Percentiles rank a stretch among this genome's conserved stretches.
Evolutionary conservation across 768 basidiomycete genomes (phyloP).

Genomic region (Pholiota molesta): DNA sequence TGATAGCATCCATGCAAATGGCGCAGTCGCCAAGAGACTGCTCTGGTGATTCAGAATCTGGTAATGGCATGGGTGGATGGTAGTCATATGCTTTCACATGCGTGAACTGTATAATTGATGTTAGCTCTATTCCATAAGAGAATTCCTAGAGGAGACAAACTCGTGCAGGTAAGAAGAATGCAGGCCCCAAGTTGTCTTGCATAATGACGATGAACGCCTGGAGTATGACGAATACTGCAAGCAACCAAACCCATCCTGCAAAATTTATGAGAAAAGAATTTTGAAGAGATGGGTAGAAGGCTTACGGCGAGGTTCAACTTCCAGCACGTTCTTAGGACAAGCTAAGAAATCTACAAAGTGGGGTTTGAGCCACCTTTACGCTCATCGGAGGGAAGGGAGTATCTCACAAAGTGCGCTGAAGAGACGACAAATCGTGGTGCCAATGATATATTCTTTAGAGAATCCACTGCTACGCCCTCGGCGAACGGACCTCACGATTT

Average conservation of each 20-base stretch:
- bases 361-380: constrained; percentile 1
- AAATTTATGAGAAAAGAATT: background rate
- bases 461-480: constrained; percentile 75
- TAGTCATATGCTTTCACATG: constrained; percentile 75
- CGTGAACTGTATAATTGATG: constrained; percentile 47
- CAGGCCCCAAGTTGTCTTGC: constrained; percentile 77
- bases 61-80: constrained; percentile 74
- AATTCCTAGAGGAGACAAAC: constrained; percentile 40
- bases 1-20: constrained; percentile 91
- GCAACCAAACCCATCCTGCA: constrained; percentile 65
- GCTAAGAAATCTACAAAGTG: constrained; percentile 69
- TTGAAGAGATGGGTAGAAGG: constrained; percentile 1
- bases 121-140: background rate
- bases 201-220: constrained; percentile 65
- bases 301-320: constrained; percentile 75
- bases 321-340: constrained; percentile 86
- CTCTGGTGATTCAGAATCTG: constrained; percentile 76
- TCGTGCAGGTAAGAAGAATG: constrained; percentile 79
- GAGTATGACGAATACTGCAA: constrained; percentile 58
- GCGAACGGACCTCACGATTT: constrained; percentile 76
- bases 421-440: constrained; percentile 73
- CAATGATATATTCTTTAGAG: constrained; percentile 70
- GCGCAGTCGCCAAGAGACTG: constrained; percentile 85
- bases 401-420: constrained; percentile 75
- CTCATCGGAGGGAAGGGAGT: background rate